phyloP scores from a whole-genome alignment of 202 grass and related monocot species.

The Zizania palustris region DNA sequence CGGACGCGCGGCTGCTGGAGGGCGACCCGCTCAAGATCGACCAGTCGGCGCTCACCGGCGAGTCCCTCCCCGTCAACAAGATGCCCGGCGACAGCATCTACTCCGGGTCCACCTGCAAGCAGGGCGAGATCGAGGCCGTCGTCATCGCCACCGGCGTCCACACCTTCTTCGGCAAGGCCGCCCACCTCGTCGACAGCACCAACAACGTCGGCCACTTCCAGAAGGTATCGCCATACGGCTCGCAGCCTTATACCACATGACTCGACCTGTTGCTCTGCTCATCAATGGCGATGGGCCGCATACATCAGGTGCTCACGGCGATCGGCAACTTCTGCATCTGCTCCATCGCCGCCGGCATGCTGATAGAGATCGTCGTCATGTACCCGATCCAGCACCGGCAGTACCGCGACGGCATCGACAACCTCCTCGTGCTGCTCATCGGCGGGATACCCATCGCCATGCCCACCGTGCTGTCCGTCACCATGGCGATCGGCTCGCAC shows the following conservation, averaged over 20 bases:
- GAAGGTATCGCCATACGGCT: constrained; percentile 23
- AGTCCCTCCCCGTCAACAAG: constrained; percentile 64
- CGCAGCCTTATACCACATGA: too few species aligned
- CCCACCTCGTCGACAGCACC: constrained; percentile 73
- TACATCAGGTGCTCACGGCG: constrained; percentile 55
- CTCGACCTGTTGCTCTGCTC: too few species aligned
- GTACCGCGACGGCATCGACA: constrained; percentile 71
- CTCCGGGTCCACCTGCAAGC: constrained; percentile 57
- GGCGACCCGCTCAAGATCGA: constrained; percentile 43
- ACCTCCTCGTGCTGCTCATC: constrained; percentile 73
- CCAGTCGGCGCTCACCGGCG: constrained; percentile 40
- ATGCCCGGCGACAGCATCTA: constrained; percentile 49
- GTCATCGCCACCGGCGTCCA: constrained; percentile 55
- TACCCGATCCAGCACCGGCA: constrained; percentile 61
- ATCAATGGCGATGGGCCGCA: too few species aligned
- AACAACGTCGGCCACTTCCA: constrained; percentile 78
- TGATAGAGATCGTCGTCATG: constrained; percentile 67
- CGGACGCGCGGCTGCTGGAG: constrained; percentile 65
- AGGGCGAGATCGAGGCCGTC: too few species aligned
- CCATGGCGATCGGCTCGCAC: constrained; percentile 78
- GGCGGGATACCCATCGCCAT: constrained; percentile 79
- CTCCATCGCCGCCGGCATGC: constrained; percentile 56
- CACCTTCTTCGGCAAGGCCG: constrained; percentile 77
- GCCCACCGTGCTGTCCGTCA: constrained; percentile 70
- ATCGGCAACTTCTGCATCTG: constrained; percentile 83